Base-by-base conservation (phyloP, 1,284 basidiomycete genomes). In the Polyporus tsugae region DNA sequence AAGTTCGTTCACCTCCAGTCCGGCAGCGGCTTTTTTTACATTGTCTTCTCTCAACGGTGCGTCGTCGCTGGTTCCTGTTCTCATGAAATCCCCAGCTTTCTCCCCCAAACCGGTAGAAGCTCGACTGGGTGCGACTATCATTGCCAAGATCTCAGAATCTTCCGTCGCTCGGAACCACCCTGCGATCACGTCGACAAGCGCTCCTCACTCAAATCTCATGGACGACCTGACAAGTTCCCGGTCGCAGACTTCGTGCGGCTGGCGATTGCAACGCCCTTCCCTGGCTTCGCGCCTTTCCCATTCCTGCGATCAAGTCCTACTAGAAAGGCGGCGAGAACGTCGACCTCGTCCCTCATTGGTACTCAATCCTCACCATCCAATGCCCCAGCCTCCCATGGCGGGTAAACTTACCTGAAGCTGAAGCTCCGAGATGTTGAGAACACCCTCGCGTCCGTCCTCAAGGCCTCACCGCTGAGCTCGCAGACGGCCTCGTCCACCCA, bases 321-420 rank as follows among this genome's bases (percentile, higher is more conserved):
- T 33, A 58, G 7, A 64, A 25, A 9, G 25, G 29, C 41, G 57
- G 41, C 4, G 17, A 29, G 42, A 13, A 38, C 33, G 63, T 15
- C 15, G 63, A 55, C 35, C 5, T 64, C 11, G 19, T 64, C 53
- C 39, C 53, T 15, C 55, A 64, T 39, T 41, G 57, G 1, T 64
- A 46, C 55, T 13, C 57, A 33, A 7, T 59, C 63, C 33, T 46
- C 55, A 41, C 13, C 39, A 35, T 59, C 29, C 29, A 4, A 29
- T 29, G 29, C 29, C 29, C 6, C 55, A 15, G 19, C 42, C 29
- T 29, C 36, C 36, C 60, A 61, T 13, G 42, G 15, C 29, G 60
- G 42, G 4, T 33, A 35, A 25, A 62, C 44, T 19, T 62, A n/a
- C 42, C 17, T 49, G 33, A 62, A 49, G 61, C 46, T 60, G 41